phyloP scores from a whole-genome alignment of 306 rosid genomes.

The Corylus heterophylla region DNA sequence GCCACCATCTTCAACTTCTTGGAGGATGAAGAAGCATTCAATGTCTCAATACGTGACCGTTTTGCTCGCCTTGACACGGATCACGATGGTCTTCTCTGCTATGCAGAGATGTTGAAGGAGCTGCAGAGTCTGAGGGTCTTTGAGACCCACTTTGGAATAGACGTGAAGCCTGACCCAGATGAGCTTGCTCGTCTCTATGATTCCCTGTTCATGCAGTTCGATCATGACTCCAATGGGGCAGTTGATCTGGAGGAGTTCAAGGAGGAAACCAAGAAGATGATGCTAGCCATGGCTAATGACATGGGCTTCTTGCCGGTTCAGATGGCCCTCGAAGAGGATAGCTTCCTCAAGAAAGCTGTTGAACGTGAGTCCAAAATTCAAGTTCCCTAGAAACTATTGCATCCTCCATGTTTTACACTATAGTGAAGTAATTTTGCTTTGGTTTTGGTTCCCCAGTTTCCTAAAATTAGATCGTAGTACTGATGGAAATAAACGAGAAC shows the following conservation, averaged over 20 bases:
- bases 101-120: constrained; percentile 75
- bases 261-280: constrained; percentile 63
- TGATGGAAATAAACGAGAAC: background rate
- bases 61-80: constrained; percentile 57
- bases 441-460: background rate
- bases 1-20: constrained; percentile 63
- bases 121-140: constrained; percentile 58
- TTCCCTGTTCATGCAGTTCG: constrained; percentile 57
- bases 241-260: constrained; percentile 69
- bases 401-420: background rate
- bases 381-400: background rate
- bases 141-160: constrained; percentile 66
- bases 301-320: constrained; percentile 71
- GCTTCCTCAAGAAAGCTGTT: constrained; percentile 66
- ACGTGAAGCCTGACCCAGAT: constrained; percentile 50
- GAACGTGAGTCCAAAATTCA: constrained; percentile 47
- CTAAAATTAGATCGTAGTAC: background rate
- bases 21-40: constrained; percentile 73
- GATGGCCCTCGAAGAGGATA: constrained; percentile 64
- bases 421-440: background rate
- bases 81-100: constrained; percentile 61
- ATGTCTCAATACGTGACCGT: constrained; percentile 21
- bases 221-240: constrained; percentile 56
- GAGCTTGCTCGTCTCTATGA: constrained; percentile 54
- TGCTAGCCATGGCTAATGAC: constrained; percentile 79